Conservation (phyloP, 257 asterid species). For the Nicotiana otophora region DNA sequence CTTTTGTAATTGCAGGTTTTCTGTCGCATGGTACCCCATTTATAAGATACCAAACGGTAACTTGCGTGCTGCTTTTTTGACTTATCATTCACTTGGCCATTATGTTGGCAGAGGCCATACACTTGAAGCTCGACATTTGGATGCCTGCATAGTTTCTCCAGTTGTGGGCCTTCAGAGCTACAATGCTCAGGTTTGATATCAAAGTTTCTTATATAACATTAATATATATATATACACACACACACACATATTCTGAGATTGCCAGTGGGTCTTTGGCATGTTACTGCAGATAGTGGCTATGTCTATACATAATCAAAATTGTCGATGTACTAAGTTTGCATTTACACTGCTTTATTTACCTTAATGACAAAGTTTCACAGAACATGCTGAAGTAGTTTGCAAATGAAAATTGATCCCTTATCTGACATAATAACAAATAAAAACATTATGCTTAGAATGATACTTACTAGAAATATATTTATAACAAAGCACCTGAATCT, state of each 20-base stretch:
- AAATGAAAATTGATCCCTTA: not conserved
- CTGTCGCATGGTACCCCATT: conserved; percentile 28
- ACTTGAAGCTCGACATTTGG: not conserved
- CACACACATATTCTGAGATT: not conserved
- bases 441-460: not conserved
- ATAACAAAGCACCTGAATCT: too few relatives aligned
- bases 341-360: not conserved
- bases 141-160: conserved; percentile 18
- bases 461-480: too few relatives aligned
- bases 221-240: too few relatives aligned
- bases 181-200: conserved; percentile 19
- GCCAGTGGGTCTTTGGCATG: not conserved
- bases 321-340: not conserved
- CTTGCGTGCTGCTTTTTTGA: conserved; percentile 24
- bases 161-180: conserved; percentile 9
- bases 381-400: too few relatives aligned
- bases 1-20: conserved; percentile 19
- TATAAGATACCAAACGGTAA: conserved; percentile 21
- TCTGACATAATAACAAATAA: not conserved
- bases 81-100: conserved; percentile 33
- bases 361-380: not conserved
- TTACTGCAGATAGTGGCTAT: not conserved
- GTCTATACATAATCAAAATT: not conserved
- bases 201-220: too few relatives aligned
- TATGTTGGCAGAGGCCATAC: conserved; percentile 12